Evolutionary conservation across 1,284 basidiomycete species (phyloP).

Genomic region (Sporisorium scitamineum): DNA sequence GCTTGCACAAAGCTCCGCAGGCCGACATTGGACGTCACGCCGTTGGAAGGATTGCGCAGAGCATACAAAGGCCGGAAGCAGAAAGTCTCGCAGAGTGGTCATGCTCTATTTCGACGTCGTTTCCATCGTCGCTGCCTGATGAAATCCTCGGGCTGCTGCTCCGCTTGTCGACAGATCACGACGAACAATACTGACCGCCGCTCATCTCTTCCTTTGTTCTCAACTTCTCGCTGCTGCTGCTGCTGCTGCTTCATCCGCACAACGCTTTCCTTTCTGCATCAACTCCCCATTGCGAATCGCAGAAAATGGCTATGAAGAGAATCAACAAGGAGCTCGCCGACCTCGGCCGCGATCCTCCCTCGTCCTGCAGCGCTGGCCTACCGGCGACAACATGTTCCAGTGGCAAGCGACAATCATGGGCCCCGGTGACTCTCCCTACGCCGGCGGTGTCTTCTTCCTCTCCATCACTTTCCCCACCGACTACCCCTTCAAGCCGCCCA

Average conservation of each 20-base stretch:
- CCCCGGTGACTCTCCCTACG: conserved; percentile 66
- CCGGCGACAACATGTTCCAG: conserved; percentile 70
- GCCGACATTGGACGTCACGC: not conserved
- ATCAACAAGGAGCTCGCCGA: conserved; percentile 70
- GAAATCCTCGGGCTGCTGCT: not conserved
- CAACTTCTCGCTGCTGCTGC: too few species aligned
- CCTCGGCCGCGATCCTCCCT: conserved; percentile 68
- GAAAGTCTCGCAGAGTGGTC: not conserved
- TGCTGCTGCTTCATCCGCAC: not conserved
- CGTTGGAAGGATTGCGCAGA: not conserved
- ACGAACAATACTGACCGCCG: not conserved
- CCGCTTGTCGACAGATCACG: not conserved
- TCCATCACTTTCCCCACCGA: conserved; percentile 78
- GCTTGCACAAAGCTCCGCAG: too few species aligned
- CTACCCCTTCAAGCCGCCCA: conserved; percentile 79
- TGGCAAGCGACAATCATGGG: conserved; percentile 70
- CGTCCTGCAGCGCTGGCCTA: conserved; percentile 68
- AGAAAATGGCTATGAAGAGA: conserved; percentile 68
- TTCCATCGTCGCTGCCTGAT: not conserved
- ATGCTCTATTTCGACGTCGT: not conserved
- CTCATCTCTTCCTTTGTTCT: not conserved
- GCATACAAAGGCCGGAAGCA: not conserved
- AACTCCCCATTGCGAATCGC: not conserved
- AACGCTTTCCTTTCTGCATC: not conserved
- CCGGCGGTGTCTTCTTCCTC: conserved; percentile 66